Conservation (phyloP, 495 filamentous ascomycete genomes). For the Tuber melanosporum region DNA sequence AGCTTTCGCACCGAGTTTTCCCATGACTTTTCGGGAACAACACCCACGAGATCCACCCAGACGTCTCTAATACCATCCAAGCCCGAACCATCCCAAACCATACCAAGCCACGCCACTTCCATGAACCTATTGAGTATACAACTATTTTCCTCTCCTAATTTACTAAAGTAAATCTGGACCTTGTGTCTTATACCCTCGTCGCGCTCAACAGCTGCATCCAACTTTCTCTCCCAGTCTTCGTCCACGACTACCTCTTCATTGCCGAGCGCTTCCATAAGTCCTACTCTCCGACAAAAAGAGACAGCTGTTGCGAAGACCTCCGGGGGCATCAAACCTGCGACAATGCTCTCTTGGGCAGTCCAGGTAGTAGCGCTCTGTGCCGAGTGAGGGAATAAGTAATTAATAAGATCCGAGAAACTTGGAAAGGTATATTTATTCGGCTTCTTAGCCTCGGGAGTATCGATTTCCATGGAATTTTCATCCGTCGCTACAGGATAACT, state of each 20-base stretch:
- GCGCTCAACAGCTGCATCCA: slow-evolving; percentile 62
- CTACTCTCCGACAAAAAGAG: slow-evolving; percentile 63
- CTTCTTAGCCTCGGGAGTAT: neutral
- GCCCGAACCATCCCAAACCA: slow-evolving; percentile 48
- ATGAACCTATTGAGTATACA: slow-evolving; percentile 46
- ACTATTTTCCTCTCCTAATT: slow-evolving; percentile 36
- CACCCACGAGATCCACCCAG: slow-evolving; percentile 34
- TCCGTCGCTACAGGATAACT: slow-evolving; percentile 18
- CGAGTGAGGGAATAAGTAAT: slow-evolving; percentile 40
- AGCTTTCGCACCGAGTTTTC: slow-evolving; percentile 14
- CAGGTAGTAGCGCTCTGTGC: slow-evolving; percentile 24
- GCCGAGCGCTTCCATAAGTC: slow-evolving; percentile 64
- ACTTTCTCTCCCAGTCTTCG: slow-evolving; percentile 75
- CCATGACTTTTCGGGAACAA: slow-evolving; percentile 21
- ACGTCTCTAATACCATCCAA: slow-evolving; percentile 30
- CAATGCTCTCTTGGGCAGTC: slow-evolving; percentile 13
- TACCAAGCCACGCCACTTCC: slow-evolving; percentile 54
- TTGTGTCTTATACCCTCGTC: slow-evolving; percentile 55
- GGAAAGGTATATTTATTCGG: slow-evolving; percentile 43
- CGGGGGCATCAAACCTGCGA: slow-evolving; percentile 17
- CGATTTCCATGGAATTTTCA: slow-evolving; percentile 28
- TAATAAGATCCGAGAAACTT: slow-evolving; percentile 39
- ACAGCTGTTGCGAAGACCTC: slow-evolving; percentile 60
- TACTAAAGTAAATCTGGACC: slow-evolving; percentile 51
- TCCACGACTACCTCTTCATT: slow-evolving; percentile 56